Conservation (phyloP, 2,329 filamentous ascomycete genomes). For the Nothopassalora personata region DNA sequence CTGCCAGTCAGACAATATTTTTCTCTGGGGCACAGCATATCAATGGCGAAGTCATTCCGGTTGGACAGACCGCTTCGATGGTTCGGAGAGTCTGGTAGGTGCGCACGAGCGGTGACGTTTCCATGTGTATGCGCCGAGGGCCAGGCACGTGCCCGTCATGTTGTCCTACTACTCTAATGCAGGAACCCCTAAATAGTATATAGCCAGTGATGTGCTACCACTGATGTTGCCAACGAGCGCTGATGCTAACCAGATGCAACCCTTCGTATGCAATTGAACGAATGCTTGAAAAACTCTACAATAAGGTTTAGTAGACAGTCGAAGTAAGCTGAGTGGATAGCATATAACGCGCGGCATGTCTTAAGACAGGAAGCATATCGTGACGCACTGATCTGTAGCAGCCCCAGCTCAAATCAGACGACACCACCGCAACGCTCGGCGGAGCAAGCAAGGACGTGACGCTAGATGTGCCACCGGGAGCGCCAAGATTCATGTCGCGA, state of each 20-base stretch:
- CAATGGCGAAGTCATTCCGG: not conserved
- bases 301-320: too few relatives aligned
- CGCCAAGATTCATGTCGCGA: too few relatives aligned
- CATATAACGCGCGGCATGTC: too few relatives aligned
- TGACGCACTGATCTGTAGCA: too few relatives aligned
- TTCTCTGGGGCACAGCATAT: not conserved
- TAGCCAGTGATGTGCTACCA: not conserved
- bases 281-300: too few relatives aligned
- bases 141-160: conserved; percentile 1
- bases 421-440: too few relatives aligned
- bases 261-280: too few relatives aligned
- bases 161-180: not conserved
- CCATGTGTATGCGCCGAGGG: not conserved
- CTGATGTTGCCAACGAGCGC: not conserved
- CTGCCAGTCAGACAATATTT: not conserved
- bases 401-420: too few relatives aligned
- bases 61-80: not conserved
- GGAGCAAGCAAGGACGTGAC: too few relatives aligned
- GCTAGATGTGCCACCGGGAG: too few relatives aligned
- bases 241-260: not conserved
- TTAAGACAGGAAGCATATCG: too few relatives aligned
- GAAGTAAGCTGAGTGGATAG: too few relatives aligned
- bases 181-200: not conserved
- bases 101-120: not conserved
- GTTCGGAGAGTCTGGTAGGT: not conserved